These are phyloP conservation scores for Trichoderma aggressivum DNA, from an alignment of 2,329 filamentous ascomycete species.

Conservation along the genomic window DNA sequence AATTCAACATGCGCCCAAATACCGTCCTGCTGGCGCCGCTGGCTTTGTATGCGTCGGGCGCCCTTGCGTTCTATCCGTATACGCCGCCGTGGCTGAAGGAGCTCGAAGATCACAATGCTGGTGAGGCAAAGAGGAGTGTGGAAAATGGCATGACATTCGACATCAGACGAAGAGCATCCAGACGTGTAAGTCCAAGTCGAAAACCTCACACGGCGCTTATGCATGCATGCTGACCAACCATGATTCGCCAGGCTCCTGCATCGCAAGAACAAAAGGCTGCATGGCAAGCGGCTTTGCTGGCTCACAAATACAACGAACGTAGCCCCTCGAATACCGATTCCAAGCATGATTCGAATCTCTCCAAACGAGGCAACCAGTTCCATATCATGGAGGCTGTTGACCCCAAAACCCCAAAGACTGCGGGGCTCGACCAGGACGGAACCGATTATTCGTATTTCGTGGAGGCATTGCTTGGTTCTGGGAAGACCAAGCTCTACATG, in stretches of 20 bases:
- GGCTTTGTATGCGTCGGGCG: slow-evolving; percentile 45
- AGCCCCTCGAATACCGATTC: neutral
- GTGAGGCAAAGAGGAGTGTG: slow-evolving; percentile 27
- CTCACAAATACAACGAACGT: slow-evolving; percentile 19
- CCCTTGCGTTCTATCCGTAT: slow-evolving; percentile 49
- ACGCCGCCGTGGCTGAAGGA: slow-evolving; percentile 37
- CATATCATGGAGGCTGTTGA: slow-evolving; percentile 44
- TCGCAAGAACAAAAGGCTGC: slow-evolving; percentile 36
- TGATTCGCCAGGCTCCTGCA: slow-evolving; percentile 30
- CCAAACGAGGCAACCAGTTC: slow-evolving; percentile 46
- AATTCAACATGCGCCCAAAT: slow-evolving; percentile 37
- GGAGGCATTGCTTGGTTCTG: slow-evolving; percentile 54
- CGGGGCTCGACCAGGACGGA: slow-evolving; percentile 60
- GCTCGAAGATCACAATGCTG: slow-evolving; percentile 25
- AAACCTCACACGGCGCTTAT: neutral
- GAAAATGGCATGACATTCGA: slow-evolving; percentile 37
- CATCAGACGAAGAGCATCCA: slow-evolving; percentile 37
- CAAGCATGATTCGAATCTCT: slow-evolving; percentile 19
- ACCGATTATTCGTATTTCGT: slow-evolving; percentile 65
- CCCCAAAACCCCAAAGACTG: slow-evolving; percentile 46
- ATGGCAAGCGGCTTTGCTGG: slow-evolving; percentile 26
- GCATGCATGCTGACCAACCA: slow-evolving; percentile 9
- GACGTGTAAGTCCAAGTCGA: neutral
- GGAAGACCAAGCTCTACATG: slow-evolving; percentile 54
- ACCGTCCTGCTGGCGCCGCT: slow-evolving; percentile 42